Conservation (phyloP, 208 protist species). For the Trypanosoma rangeli region DNA sequence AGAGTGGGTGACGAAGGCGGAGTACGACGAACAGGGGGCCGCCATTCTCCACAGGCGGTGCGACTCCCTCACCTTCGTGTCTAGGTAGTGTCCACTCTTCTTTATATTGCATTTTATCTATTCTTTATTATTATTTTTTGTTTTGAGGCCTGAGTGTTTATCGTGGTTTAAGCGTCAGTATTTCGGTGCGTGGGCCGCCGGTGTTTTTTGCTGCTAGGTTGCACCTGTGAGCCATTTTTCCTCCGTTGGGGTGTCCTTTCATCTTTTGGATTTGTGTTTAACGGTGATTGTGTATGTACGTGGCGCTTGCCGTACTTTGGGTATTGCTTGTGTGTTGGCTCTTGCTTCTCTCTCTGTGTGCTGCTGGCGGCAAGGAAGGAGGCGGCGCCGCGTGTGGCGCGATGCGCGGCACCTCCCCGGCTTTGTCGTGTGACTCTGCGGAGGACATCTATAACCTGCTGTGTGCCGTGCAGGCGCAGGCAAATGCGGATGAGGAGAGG, state of each 20-base stretch:
- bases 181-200: background rate
- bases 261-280: background rate
- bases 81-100: slow-evolving; percentile 6
- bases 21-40: slow-evolving; percentile 98
- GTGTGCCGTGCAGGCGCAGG: slow-evolving; percentile 27
- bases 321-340: background rate
- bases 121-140: background rate
- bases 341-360: background rate
- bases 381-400: background rate
- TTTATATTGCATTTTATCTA: background rate
- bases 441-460: slow-evolving; percentile 34
- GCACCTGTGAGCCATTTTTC: background rate
- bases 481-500: slow-evolving; percentile 27
- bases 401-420: slow-evolving; percentile 7
- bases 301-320: too few species aligned
- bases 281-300: too few species aligned
- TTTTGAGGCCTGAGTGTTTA: background rate
- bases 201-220: too few species aligned
- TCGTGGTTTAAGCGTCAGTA: background rate
- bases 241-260: background rate
- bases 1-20: slow-evolving; percentile 98
- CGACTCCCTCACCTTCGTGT: slow-evolving; percentile 28
- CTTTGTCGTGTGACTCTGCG: slow-evolving; percentile 13
- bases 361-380: background rate
- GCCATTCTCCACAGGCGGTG: slow-evolving; percentile 98